phyloP scores from a whole-genome alignment of 257 asterid species.

The Solanum paucissectum region DNA sequence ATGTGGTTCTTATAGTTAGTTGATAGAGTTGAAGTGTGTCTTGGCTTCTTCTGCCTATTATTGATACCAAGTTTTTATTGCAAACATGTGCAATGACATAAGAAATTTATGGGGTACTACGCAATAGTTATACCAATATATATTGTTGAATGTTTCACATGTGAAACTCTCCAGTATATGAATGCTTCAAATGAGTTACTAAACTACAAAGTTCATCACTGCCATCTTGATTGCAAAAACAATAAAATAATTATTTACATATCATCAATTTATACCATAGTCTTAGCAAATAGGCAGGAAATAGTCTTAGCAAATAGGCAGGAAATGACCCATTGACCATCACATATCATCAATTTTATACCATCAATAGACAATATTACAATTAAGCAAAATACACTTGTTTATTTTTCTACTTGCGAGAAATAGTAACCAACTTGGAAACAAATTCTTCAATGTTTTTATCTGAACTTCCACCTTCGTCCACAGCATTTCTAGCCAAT shows the following conservation, averaged over 20 bases:
- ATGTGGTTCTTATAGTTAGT: not conserved
- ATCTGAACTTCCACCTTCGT: slow-evolving; percentile 35
- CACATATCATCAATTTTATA: not conserved
- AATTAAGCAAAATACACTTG: not conserved
- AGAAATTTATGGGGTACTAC: not conserved
- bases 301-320: no score
- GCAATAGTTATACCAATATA: not conserved
- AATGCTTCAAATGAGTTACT: no score
- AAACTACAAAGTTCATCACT: no score
- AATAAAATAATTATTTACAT: no score
- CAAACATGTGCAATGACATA: not conserved
- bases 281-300: no score
- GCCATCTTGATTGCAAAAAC: no score
- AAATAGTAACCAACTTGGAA: not conserved
- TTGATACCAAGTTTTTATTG: not conserved
- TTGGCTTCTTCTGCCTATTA: not conserved
- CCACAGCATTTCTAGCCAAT: slow-evolving; percentile 16
- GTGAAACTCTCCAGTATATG: no score
- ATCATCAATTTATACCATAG: no score
- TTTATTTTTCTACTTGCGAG: not conserved
- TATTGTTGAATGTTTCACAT: not conserved
- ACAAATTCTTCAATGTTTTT: slow-evolving; percentile 18
- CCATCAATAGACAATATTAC: no score
- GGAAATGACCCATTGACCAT: no score
- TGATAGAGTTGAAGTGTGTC: not conserved